These are phyloP conservation scores for Fusarium illudens DNA, from an alignment of 2,329 filamentous ascomycete species.

Conservation along the genomic window DNA sequence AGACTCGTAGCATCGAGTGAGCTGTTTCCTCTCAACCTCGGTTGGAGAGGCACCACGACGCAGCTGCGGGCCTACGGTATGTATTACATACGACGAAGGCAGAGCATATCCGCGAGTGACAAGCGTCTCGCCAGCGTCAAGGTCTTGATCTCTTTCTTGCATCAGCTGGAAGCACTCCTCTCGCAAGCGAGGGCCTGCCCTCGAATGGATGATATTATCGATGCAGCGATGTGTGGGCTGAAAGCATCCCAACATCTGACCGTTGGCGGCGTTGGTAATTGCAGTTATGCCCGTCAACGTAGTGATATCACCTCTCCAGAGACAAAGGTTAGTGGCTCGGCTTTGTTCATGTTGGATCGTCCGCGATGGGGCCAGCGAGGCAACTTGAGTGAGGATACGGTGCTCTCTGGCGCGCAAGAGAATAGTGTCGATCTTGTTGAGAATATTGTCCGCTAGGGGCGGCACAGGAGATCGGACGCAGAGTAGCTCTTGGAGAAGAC, in stretches of 20 bases:
- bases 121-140: conserved; percentile 21
- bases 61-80: conserved; percentile 32
- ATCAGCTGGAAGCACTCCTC: conserved; percentile 30
- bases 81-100: conserved; percentile 16
- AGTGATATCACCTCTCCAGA: conserved; percentile 38
- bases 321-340: background rate
- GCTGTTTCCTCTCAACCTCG: background rate
- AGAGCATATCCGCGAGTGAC: conserved; percentile 23
- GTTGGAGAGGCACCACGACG: conserved; percentile 5
- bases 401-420: conserved; percentile 7
- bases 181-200: conserved; percentile 31
- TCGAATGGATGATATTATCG: conserved; percentile 37
- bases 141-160: background rate
- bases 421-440: conserved; percentile 22
- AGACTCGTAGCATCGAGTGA: conserved; percentile 22
- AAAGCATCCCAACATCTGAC: conserved; percentile 34
- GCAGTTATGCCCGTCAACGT: conserved; percentile 20
- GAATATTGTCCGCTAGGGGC: background rate
- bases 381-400: background rate
- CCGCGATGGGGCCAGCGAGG: background rate
- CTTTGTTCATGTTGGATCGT: background rate
- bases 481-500: conserved; percentile 18
- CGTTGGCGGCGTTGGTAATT: conserved; percentile 37
- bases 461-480: conserved; percentile 29
- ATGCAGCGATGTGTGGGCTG: conserved; percentile 37